Percentiles rank a stretch among this genome's conserved stretches.
Conservation (phyloP, 129 eudicot species). For the Kitagawia praeruptora region DNA sequence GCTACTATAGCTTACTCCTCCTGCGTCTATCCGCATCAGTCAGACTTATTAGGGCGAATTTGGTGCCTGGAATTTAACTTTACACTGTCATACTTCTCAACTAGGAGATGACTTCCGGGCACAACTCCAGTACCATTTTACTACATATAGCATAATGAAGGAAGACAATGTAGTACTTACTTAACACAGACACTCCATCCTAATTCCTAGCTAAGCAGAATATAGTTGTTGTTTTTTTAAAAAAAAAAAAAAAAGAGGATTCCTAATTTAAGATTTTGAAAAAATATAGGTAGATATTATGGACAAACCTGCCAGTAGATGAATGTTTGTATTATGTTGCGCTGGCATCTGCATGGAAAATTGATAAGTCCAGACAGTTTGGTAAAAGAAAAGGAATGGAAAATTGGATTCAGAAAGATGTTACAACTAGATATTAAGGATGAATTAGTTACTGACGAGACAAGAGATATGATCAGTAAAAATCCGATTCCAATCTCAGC, state of each 20-base stretch:
- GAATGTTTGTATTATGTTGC: constrained; percentile 79
- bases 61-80: neutral
- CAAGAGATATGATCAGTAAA: constrained; percentile 61
- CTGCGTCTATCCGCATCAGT: too few species aligned
- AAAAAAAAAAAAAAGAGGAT: too few species aligned
- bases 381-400: neutral
- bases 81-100: neutral
- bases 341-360: constrained; percentile 73
- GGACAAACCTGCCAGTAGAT: constrained; percentile 93
- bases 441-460: constrained; percentile 53
- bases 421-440: neutral
- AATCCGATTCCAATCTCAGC: constrained; percentile 93
- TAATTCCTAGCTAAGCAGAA: neutral
- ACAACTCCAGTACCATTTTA: neutral
- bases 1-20: too few species aligned
- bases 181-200: neutral
- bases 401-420: neutral
- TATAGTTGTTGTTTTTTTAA: too few species aligned
- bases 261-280: neutral
- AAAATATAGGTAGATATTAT: neutral
- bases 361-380: neutral
- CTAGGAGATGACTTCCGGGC: neutral
- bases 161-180: too few species aligned
- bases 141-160: neutral
- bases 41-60: neutral